Conservation (phyloP, 768 basidiomycete genomes). For the Collybiopsis luxurians region DNA sequence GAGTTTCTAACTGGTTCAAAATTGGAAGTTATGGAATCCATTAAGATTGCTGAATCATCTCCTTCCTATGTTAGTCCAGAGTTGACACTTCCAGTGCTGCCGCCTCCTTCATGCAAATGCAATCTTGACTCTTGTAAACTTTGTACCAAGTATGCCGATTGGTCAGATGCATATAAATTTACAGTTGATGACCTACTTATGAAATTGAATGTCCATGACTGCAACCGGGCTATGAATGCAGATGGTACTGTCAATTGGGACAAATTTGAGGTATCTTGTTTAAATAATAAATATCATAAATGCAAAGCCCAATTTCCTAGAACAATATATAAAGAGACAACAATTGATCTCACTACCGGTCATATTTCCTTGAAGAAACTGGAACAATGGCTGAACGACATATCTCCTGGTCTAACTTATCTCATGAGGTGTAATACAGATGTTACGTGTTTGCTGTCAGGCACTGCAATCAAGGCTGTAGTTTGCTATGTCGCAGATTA, state of each 20-base stretch:
- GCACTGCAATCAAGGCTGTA: conserved; percentile 36
- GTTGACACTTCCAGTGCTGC: conserved; percentile 18
- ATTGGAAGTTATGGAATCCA: conserved; percentile 11
- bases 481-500: conserved; percentile 41
- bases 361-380: conserved; percentile 26
- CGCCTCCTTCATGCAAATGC: conserved; percentile 11
- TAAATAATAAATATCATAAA: conserved; percentile 23
- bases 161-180: conserved; percentile 15
- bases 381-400: conserved; percentile 36
- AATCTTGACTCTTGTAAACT: not conserved
- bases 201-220: conserved; percentile 27
- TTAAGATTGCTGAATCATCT: not conserved
- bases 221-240: conserved; percentile 11
- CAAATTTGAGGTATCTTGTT: conserved; percentile 17
- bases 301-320: conserved; percentile 36
- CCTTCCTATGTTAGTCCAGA: conserved; percentile 17
- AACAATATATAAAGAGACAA: conserved; percentile 14
- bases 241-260: conserved; percentile 10
- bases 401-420: conserved; percentile 27
- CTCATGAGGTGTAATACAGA: conserved; percentile 36
- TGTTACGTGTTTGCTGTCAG: conserved; percentile 33
- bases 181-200: conserved; percentile 27
- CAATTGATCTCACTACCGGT: conserved; percentile 26
- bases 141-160: conserved; percentile 2
- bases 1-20: conserved; percentile 26